Evolutionary conservation across 2,329 filamentous ascomycete species (phyloP).

Genomic region (Metarhizium humberi): DNA sequence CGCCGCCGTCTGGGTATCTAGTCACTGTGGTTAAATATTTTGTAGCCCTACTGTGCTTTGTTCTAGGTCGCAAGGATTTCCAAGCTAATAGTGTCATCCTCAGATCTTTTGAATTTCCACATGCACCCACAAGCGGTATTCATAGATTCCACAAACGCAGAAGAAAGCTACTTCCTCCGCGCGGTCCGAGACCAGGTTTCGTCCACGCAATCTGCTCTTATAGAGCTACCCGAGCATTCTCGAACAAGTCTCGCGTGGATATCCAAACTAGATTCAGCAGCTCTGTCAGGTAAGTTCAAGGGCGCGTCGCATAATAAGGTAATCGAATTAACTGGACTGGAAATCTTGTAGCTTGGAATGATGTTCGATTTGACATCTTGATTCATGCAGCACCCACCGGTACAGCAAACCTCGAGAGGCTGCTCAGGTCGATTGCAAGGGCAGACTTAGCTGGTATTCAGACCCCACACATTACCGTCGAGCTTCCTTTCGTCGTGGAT

Average conservation of each 20-base stretch:
- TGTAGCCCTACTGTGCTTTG: background rate
- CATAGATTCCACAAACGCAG: slow-evolving; percentile 55
- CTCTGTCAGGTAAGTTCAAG: slow-evolving; percentile 48
- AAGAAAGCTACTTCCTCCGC: slow-evolving; percentile 59
- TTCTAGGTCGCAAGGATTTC: background rate
- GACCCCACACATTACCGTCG: slow-evolving; percentile 70
- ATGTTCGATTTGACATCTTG: slow-evolving; percentile 69
- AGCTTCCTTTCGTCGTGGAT: slow-evolving; percentile 67
- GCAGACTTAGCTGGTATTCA: slow-evolving; percentile 68
- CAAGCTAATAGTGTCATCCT: background rate
- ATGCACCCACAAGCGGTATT: slow-evolving; percentile 72
- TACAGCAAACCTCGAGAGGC: slow-evolving; percentile 64
- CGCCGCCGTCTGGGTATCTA: background rate
- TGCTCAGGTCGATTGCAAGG: slow-evolving; percentile 64
- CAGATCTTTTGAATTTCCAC: slow-evolving; percentile 57
- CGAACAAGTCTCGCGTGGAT: slow-evolving; percentile 66
- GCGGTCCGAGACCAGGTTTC: slow-evolving; percentile 48
- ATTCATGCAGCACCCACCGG: slow-evolving; percentile 65
- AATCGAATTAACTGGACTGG: slow-evolving; percentile 2
- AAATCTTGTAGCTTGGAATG: slow-evolving; percentile 58
- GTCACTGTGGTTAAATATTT: background rate
- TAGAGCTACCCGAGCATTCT: slow-evolving; percentile 61
- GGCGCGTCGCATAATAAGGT: background rate
- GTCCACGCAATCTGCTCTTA: slow-evolving; percentile 49
- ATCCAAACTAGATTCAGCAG: slow-evolving; percentile 62